Evolutionary conservation across 1,139 yeast genomes (phyloP), one percentile per base, ranked within the genome.

Genomic region (Scheffersomyces parashehatae): DNA sequence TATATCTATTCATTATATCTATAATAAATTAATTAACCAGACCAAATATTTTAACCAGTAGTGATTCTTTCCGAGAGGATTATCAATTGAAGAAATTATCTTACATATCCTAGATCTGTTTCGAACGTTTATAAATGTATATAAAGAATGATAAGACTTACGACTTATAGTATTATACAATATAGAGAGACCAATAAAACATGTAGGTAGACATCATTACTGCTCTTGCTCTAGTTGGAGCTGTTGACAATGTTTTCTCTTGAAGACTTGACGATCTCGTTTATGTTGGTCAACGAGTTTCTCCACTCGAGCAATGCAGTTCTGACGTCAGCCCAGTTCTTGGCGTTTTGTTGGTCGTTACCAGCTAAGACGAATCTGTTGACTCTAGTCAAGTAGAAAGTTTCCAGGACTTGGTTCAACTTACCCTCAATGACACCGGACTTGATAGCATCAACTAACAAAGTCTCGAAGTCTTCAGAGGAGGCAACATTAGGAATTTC

Each of bases 351-450:
- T 43, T 66, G 65, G 33, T 56, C 51, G 41, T 56, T 55, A 40
- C 74, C 74, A 42, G 77, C 76, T 47, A 72, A 54, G 41, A 75
- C 62, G 44, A 73, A 69, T 55, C 71, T 67, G 56, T 69, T 71
- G 34, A 70, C 75, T 56, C 76, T 70, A 32, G 69, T 68, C 53
- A 75, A 70, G 47, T 67, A 60, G 57, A 75, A 73, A n/a, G 68
- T 61, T 50, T 70, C 67, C 33, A 69, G 71, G 39, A 73, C 62
- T 59, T 75, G 80, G 55, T 73, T 73, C 53, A 75, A 68, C 54
- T 72, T 73, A 43, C 79, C 80, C 58, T 73, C 78, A 45, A 75
- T 57, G 40, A 75, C 73, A 36, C 73, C 73, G 11, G 70, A 64
- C 54, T 72, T 73, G 51, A 75, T 74, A 36, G 78, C 66, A 52